Conservation (phyloP, 129 eudicot genomes). For the Saposhnikovia divaricata region DNA sequence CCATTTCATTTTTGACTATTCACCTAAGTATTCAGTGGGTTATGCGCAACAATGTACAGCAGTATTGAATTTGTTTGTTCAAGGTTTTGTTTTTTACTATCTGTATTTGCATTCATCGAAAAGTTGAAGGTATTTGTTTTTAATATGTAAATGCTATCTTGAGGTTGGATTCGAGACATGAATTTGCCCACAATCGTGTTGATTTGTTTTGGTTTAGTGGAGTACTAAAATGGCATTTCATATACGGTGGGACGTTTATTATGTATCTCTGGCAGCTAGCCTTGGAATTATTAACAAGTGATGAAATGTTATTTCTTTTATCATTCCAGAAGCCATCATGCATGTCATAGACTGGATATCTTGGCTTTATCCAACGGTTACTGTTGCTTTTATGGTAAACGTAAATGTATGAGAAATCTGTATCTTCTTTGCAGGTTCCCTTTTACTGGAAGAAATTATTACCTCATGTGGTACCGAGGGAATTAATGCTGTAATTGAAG, state of each 20-base stretch:
- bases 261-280: neutral
- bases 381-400: slow-evolving; percentile 2
- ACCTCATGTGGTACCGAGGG: slow-evolving; percentile 65
- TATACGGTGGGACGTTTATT: neutral
- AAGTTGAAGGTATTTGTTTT: neutral
- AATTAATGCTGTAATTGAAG: slow-evolving; percentile 59
- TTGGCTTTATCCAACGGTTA: neutral
- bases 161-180: neutral
- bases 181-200: neutral
- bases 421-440: slow-evolving; percentile 46
- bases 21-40: neutral
- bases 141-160: neutral
- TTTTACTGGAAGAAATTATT: slow-evolving; percentile 72
- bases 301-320: no score
- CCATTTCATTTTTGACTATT: neutral
- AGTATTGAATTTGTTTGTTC: neutral
- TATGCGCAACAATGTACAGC: neutral
- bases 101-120: neutral
- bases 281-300: neutral
- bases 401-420: neutral
- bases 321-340: no score
- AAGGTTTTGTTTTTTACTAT: neutral
- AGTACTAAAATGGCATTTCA: neutral
- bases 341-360: neutral
- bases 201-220: neutral